Evolutionary conservation across 495 filamentous ascomycete genomes (phyloP).

Genomic region (Penicillium antarcticum): DNA sequence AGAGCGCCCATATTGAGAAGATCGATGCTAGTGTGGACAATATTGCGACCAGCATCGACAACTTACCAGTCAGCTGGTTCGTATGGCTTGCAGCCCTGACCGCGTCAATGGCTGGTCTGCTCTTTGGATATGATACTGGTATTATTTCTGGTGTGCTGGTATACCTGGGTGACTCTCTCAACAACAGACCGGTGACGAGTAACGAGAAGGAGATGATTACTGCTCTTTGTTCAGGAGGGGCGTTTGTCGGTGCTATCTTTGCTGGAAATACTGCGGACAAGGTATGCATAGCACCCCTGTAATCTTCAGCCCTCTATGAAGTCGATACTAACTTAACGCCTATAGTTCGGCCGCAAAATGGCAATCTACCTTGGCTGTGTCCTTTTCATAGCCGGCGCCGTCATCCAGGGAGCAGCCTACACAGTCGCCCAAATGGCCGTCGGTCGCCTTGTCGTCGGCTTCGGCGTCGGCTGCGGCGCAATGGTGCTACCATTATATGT

Average conservation of each 20-base stretch:
- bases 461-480: constrained; percentile 50
- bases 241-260: constrained; percentile 48
- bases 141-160: constrained; percentile 50
- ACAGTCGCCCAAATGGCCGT: constrained; percentile 47
- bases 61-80: not conserved
- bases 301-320: not conserved
- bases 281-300: not conserved
- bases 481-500: constrained; percentile 46
- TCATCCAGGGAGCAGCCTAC: constrained; percentile 42
- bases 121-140: constrained; percentile 48
- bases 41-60: not conserved
- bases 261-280: constrained; percentile 45
- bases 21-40: not conserved
- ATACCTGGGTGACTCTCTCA: constrained; percentile 33
- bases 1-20: not conserved
- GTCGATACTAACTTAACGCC: too few species aligned
- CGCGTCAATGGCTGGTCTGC: constrained; percentile 34
- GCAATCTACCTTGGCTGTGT: constrained; percentile 46
- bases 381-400: constrained; percentile 45
- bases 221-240: constrained; percentile 45
- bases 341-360: constrained; percentile 4
- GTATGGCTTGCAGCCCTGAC: constrained; percentile 16
- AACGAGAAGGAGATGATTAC: constrained; percentile 48
- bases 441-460: constrained; percentile 46
- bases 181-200: constrained; percentile 20